A percentile compares a stretch with the other conserved stretches of the same genome.
Conservation (phyloP, 176 grass and related monocot species). For the Zea mays region DNA sequence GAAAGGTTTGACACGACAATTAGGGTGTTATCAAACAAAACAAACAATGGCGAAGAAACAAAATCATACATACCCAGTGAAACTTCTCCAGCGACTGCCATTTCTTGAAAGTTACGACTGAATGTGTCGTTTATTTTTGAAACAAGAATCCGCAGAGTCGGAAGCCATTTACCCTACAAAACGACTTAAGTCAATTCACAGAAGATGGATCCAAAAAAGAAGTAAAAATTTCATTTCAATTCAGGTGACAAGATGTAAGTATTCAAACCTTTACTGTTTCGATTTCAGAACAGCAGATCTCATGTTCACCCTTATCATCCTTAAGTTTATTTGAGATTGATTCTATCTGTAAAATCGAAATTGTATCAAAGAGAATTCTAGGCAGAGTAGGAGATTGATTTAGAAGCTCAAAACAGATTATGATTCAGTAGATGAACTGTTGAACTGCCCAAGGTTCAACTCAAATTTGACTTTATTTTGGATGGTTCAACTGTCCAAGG, state of each 20-base stretch:
- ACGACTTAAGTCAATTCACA: conserved; percentile 21
- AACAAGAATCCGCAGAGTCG: conserved; percentile 71
- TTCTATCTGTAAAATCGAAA: conserved; percentile 59
- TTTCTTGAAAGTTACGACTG: conserved; percentile 94
- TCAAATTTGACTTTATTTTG: conserved; percentile 26
- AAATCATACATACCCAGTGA: conserved; percentile 60
- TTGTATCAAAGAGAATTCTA: conserved; percentile 29
- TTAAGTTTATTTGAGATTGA: conserved; percentile 73
- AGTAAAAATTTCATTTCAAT: conserved; percentile 22
- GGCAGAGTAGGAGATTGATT: conserved; percentile 22
- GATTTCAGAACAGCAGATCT: conserved; percentile 60
- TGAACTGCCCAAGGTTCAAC: neutral
- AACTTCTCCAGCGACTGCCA: conserved; percentile 99
- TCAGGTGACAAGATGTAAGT: conserved; percentile 1
- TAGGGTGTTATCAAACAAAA: neutral
- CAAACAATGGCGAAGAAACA: conserved; percentile 17
- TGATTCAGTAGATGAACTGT: neutral
- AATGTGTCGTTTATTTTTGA: conserved; percentile 90
- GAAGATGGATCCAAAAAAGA: conserved; percentile 11
- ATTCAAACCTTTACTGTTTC: conserved; percentile 69
- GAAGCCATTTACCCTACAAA: conserved; percentile 87
- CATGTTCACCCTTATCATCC: conserved; percentile 54
- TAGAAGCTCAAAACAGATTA: conserved; percentile 21
- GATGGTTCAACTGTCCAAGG: neutral
- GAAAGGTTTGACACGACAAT: conserved; percentile 26